These are phyloP conservation scores for Filobasidium uniguttulatum DNA, from an alignment of 1,284 basidiomycete genomes.

Conservation along the genomic window DNA sequence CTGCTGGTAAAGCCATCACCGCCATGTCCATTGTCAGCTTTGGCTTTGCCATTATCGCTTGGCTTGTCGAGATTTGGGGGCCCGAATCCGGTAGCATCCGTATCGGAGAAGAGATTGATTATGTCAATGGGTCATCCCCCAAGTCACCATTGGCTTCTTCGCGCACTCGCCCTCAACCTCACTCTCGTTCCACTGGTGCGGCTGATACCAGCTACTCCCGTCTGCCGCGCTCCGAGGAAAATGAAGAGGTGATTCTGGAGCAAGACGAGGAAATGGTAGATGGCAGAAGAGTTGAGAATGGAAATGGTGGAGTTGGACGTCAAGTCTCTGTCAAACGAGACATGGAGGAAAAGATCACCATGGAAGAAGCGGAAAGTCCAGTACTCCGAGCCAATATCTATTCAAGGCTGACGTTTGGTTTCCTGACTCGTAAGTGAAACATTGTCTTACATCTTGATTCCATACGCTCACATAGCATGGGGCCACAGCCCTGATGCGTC, in stretches of 20 bases:
- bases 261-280: too few relatives aligned
- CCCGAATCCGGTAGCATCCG: constrained; percentile 44
- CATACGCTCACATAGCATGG: too few relatives aligned
- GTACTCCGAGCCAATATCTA: constrained; percentile 70
- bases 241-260: background rate
- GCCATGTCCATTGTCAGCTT: constrained; percentile 43
- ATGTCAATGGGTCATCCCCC: background rate
- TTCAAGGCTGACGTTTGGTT: constrained; percentile 30
- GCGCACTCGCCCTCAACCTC: too few relatives aligned
- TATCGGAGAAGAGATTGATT: constrained; percentile 14
- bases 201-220: too few relatives aligned
- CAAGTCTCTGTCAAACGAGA: background rate
- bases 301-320: too few relatives aligned
- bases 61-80: constrained; percentile 55
- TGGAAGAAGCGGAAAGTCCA: constrained; percentile 53
- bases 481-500: constrained; percentile 45
- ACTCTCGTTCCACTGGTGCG: too few relatives aligned
- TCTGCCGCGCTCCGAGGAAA: background rate
- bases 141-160: too few relatives aligned
- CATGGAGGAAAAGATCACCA: constrained; percentile 31
- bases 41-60: constrained; percentile 46
- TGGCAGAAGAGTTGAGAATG: too few relatives aligned
- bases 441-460: too few relatives aligned
- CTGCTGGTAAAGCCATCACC: constrained; percentile 35
- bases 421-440: constrained; percentile 27